phyloP scores from a whole-genome alignment of 1,284 basidiomycete species.

The Stereum hirsutum region DNA sequence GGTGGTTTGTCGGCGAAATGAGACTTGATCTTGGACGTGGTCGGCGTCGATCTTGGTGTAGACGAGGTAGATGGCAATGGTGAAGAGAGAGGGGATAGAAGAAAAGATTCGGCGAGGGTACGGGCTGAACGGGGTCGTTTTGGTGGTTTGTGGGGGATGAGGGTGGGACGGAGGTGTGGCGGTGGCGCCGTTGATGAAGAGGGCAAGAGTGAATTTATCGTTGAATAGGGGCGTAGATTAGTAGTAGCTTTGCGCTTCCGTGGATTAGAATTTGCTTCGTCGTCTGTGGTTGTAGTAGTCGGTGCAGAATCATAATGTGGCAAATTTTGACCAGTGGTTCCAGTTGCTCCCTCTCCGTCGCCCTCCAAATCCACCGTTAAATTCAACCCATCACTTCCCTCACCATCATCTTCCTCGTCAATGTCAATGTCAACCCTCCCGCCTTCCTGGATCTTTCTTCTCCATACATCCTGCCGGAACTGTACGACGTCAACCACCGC shows the following conservation, averaged over 20 bases:
- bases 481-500: slow-evolving; percentile 60
- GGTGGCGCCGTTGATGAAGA: too few species aligned
- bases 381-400: slow-evolving; percentile 25
- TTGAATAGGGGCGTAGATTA: too few species aligned
- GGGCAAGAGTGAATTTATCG: too few species aligned
- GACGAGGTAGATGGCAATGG: slow-evolving; percentile 9
- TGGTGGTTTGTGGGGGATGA: too few species aligned
- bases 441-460: slow-evolving; percentile 24
- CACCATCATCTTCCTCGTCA: slow-evolving; percentile 24
- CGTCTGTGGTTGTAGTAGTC: too few species aligned
- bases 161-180: background rate
- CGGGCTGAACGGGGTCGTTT: slow-evolving; percentile 26
- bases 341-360: too few species aligned
- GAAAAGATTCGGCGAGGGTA: slow-evolving; percentile 39
- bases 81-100: slow-evolving; percentile 40
- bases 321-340: too few species aligned
- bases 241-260: too few species aligned
- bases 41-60: slow-evolving; percentile 16
- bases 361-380: too few species aligned
- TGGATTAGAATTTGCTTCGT: too few species aligned
- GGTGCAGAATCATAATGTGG: too few species aligned
- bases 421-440: slow-evolving; percentile 27
- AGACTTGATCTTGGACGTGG: slow-evolving; percentile 11
- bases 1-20: too few species aligned
- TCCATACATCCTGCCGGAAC: slow-evolving; percentile 54